Percentiles rank a stretch among this genome's conserved stretches.
Conservation (phyloP, 2,329 filamentous ascomycete genomes). For the Curvularia sp. region DNA sequence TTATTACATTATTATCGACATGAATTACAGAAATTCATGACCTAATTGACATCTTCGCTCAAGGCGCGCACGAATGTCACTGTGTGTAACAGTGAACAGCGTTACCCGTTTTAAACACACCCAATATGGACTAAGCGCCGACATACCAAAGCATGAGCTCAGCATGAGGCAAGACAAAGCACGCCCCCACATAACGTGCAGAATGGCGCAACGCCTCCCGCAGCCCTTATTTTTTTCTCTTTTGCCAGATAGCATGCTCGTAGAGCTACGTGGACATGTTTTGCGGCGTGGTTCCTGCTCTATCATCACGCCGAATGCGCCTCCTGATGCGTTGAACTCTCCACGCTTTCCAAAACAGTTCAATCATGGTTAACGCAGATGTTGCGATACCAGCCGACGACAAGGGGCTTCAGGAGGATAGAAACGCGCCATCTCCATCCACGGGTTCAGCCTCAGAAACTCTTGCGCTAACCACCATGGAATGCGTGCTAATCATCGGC, state of each 20-base stretch:
- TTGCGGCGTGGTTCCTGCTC: background rate
- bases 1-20: background rate
- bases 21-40: background rate
- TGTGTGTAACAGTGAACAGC: background rate
- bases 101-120: background rate
- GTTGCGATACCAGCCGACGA: background rate
- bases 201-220: background rate
- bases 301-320: background rate
- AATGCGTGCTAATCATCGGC: conserved; percentile 2
- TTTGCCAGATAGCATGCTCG: background rate
- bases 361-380: background rate
- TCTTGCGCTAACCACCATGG: background rate
- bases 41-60: background rate
- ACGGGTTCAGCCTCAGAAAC: background rate
- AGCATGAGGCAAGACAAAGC: background rate
- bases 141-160: background rate
- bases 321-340: background rate
- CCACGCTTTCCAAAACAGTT: background rate
- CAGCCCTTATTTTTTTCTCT: background rate
- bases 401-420: background rate
- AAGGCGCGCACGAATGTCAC: background rate
- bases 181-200: background rate
- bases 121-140: conserved; percentile 1
- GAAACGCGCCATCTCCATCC: background rate
- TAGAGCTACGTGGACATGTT: background rate